A percentile compares a stretch with the other conserved stretches of the same genome.
phyloP scores from a whole-genome alignment of 176 grass and related monocot genomes.

The Musa schizocarpa region DNA sequence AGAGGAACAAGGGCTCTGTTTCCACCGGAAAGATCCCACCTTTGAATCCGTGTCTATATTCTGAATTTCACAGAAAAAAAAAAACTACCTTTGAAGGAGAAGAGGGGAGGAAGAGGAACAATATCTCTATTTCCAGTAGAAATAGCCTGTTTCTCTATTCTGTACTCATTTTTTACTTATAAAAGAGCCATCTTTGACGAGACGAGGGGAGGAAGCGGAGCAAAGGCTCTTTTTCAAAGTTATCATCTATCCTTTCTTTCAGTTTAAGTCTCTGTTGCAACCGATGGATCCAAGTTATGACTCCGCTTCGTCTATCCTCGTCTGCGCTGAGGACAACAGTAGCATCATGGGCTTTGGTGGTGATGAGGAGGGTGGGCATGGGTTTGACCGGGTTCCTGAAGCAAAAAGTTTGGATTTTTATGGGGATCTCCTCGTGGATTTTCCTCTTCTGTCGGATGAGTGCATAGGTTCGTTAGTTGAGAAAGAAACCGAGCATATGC shows the following conservation, averaged over 20 bases:
- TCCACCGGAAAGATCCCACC: not conserved
- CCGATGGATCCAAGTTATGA: slow-evolving; percentile 60
- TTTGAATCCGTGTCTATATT: no score
- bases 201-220: not conserved
- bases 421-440: slow-evolving; percentile 37
- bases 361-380: slow-evolving; percentile 17
- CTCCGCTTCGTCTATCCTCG: slow-evolving; percentile 69
- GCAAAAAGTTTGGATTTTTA: slow-evolving; percentile 21
- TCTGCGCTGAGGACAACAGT: slow-evolving; percentile 77
- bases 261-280: not conserved
- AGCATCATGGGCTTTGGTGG: slow-evolving; percentile 59
- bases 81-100: no score
- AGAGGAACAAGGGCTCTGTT: not conserved
- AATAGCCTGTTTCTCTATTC: no score
- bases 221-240: slow-evolving; percentile 3
- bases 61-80: no score
- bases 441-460: slow-evolving; percentile 58
- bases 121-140: no score
- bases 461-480: slow-evolving; percentile 47
- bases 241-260: slow-evolving; percentile 5
- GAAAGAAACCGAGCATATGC: slow-evolving; percentile 56
- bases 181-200: slow-evolving; percentile 11
- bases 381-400: slow-evolving; percentile 13
- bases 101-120: no score
- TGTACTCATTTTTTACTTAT: not conserved